phyloP scores from a whole-genome alignment of 768 basidiomycete species.

The Thelephora aurantiotincta region DNA sequence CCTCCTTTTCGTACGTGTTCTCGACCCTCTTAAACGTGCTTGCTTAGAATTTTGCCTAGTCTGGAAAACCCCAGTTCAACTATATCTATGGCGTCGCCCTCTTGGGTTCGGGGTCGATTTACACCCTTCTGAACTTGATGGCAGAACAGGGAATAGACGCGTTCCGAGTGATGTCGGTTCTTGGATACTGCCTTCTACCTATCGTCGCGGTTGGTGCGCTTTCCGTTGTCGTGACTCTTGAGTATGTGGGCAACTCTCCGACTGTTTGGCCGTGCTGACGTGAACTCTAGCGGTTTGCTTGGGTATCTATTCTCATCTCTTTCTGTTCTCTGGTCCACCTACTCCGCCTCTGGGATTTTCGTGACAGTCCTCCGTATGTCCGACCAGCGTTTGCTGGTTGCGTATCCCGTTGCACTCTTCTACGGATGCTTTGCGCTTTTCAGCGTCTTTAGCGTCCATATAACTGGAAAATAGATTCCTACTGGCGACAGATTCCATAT shows the following conservation, averaged over 20 bases:
- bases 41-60: constrained; percentile 32
- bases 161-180: constrained; percentile 85
- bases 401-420: constrained; percentile 88
- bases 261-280: constrained; percentile 5
- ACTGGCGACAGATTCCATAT: not conserved
- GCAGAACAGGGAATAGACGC: constrained; percentile 90
- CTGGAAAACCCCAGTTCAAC: constrained; percentile 95
- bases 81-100: constrained; percentile 98
- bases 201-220: constrained; percentile 91
- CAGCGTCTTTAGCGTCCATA: constrained; percentile 69
- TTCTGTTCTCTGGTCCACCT: constrained; percentile 93
- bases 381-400: constrained; percentile 86
- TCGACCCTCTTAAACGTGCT: not conserved
- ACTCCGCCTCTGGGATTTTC: constrained; percentile 90
- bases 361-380: constrained; percentile 93
- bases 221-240: constrained; percentile 75
- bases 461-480: constrained; percentile 17
- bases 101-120: constrained; percentile 86
- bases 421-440: constrained; percentile 92
- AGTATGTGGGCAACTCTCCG: constrained; percentile 42
- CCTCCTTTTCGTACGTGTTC: constrained; percentile 67
- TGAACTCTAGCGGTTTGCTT: constrained; percentile 46
- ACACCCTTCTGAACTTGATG: constrained; percentile 94
- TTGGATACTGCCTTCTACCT: constrained; percentile 92
- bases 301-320: constrained; percentile 76